These are phyloP conservation scores for Mollisia scopiformis DNA, from an alignment of 2,329 filamentous ascomycete species.

Conservation along the genomic window DNA sequence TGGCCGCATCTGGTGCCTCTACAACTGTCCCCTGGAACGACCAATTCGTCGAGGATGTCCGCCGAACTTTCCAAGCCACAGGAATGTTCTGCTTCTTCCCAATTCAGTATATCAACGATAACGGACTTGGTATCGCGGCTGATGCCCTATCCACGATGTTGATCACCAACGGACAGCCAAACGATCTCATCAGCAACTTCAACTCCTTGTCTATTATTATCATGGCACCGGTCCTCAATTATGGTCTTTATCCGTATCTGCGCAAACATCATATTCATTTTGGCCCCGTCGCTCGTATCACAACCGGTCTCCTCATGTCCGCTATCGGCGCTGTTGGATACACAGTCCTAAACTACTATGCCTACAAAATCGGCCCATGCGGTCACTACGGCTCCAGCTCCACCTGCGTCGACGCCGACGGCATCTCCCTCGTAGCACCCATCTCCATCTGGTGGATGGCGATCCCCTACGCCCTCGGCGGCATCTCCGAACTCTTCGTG, in stretches of 20 bases:
- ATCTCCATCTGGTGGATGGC: slow-evolving; percentile 52
- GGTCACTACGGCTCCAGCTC: slow-evolving; percentile 42
- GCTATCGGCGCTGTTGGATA: slow-evolving; percentile 60
- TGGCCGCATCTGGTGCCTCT: slow-evolving; percentile 58
- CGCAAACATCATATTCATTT: slow-evolving; percentile 66
- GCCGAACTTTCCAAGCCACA: slow-evolving; percentile 69
- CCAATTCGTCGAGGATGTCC: slow-evolving; percentile 78
- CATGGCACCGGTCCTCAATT: slow-evolving; percentile 72
- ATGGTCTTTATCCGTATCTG: slow-evolving; percentile 68
- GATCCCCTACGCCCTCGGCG: slow-evolving; percentile 52
- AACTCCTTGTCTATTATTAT: slow-evolving; percentile 76
- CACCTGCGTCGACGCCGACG: slow-evolving; percentile 24
- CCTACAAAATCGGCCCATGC: slow-evolving; percentile 65
- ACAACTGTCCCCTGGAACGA: slow-evolving; percentile 81
- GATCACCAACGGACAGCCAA: slow-evolving; percentile 71
- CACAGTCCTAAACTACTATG: slow-evolving; percentile 60
- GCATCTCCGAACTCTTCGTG: slow-evolving; percentile 56
- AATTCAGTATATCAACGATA: slow-evolving; percentile 41
- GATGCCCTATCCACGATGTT: slow-evolving; percentile 61
- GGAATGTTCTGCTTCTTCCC: slow-evolving; percentile 64
- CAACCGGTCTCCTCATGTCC: slow-evolving; percentile 68
- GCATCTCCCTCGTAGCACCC: slow-evolving; percentile 24
- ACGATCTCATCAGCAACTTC: slow-evolving; percentile 77
- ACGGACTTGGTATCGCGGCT: slow-evolving; percentile 52
- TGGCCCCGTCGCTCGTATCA: slow-evolving; percentile 76